Base-by-base conservation (phyloP, 1,284 basidiomycete species). In the Tylopilus sp. region DNA sequence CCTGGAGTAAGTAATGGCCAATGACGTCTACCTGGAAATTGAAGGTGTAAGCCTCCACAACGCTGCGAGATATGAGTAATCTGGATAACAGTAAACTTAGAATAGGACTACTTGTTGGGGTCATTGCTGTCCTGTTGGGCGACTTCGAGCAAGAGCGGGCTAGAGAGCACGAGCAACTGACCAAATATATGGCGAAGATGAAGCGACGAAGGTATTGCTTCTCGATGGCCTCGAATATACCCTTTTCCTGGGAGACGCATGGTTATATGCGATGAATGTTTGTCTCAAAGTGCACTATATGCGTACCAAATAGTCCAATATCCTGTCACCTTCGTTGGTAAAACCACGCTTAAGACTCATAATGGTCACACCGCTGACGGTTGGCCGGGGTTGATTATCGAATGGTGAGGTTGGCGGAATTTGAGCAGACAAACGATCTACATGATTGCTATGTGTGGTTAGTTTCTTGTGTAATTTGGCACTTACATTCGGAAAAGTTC, bases 31-130 rank as follows among this genome's bases (percentile, higher is more conserved):
- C 88, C 58, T 80, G 77, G 60, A 90, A 87, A 60, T 88, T 85
- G 70, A 90, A 90, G 0, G 86, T 88, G 59, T 90, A 90, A 29
- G 88, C 82, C 63, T 90, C 87, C 24, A 89, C 75, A 48, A 90
- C 83, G 67, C 87, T 90, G 51, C 10, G n/a, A 47, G 30, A 51
- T n/a, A 44, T 46, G 7, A 14, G 42, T 56, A 44, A 55, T 49
- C n/a, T 38, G 26, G 39, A 44, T 35, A 31, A 67, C 60, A 63
- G 62, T 44, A 21, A 14, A 56, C 51, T 56, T 44, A 53, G 42
- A 18, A 43, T 4, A 18, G 2, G 41, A 65, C 50, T 64, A 89
- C 88, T 90, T 89, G 62, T 79, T 88, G 2, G 88, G 87, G 67
- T 90, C 85, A 57, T 85, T 78, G 54, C 72, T 79, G 59, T 90